Evolutionary conservation across 78 protist genomes (phyloP), one percentile per base, ranked within the genome.

Genomic region (Chrysochromulina tobinii): DNA sequence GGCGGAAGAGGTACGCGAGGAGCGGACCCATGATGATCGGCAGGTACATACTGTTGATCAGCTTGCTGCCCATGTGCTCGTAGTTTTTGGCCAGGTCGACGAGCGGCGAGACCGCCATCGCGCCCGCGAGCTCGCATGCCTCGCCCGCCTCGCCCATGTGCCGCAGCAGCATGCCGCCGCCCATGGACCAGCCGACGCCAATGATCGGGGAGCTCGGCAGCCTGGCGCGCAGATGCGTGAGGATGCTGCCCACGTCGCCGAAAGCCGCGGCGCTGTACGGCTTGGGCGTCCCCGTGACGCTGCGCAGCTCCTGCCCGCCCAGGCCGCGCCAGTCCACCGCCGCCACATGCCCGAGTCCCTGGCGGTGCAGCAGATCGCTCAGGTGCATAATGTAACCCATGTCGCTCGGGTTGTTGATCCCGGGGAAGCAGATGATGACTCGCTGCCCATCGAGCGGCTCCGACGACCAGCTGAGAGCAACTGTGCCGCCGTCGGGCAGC

Each of bases 241-340:
- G 2, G 17, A 69, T 27, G 51, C 27, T 8, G 51, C 12, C 54
- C 51, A 69, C 50, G 50, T 69, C 79, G 14, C 3, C 11, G 23
- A 3, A 2, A 14, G 51, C 4, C 12, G 27, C 12, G 17, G 23
- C 79, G 51, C 79, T n/a, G 79, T 69, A 69, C 15, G 50, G 50
- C 79, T 27, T 69, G 21, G 79, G 79, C 51, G 51, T 66, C n/a
- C 79, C 79, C 12, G 23, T 6, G 14, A 51, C 79, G 14, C 51
- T 51, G 79, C 23, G 21, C 51, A 69, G 79, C 23, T 2, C 3
- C 23, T n/a, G 79, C 17, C 79, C 79, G 14, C 79, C 79, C 17
- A 69, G 79, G 50, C 79, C 79, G 54, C 79, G 79, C 79, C 79
- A 69, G 51, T 69, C 27, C 51, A 69, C 51, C 79, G 79, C 79